These are phyloP conservation scores for Aureobasidium sp. DNA, from an alignment of 2,329 filamentous ascomycete species.

Conservation along the genomic window DNA sequence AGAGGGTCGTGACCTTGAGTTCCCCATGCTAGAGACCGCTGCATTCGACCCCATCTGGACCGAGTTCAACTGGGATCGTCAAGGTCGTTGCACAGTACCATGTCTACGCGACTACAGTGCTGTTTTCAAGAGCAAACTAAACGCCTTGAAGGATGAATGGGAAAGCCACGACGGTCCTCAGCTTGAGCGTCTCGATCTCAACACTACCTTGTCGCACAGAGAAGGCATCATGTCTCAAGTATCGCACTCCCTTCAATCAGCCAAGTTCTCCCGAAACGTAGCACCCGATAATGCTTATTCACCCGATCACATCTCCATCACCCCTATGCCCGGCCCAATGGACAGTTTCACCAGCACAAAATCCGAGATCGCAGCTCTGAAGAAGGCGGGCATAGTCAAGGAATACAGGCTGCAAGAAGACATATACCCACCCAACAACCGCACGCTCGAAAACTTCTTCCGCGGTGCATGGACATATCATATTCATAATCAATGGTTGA, in stretches of 20 bases:
- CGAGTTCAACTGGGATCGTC: slow-evolving; percentile 46
- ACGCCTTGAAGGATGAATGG: slow-evolving; percentile 43
- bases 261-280: not conserved
- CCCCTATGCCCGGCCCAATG: slow-evolving; percentile 15
- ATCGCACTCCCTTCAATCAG: not conserved
- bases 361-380: slow-evolving; percentile 32
- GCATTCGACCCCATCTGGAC: slow-evolving; percentile 51
- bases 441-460: slow-evolving; percentile 48
- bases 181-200: slow-evolving; percentile 22
- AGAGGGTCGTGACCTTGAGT: slow-evolving; percentile 44
- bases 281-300: not conserved
- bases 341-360: slow-evolving; percentile 33
- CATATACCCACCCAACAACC: slow-evolving; percentile 47
- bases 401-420: slow-evolving; percentile 43
- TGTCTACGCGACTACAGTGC: slow-evolving; percentile 46
- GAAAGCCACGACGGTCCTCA: slow-evolving; percentile 41
- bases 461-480: slow-evolving; percentile 49
- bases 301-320: slow-evolving; percentile 6
- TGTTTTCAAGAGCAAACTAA: slow-evolving; percentile 42
- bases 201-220: slow-evolving; percentile 15
- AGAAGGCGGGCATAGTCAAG: slow-evolving; percentile 32
- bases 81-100: slow-evolving; percentile 45
- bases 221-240: not conserved
- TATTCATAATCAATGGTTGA: slow-evolving; percentile 50
- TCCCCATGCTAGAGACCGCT: slow-evolving; percentile 49